Percentiles rank a stretch among this genome's conserved stretches.
Evolutionary conservation across 2,329 filamentous ascomycete species (phyloP).

Genomic region (Kalmusia sp.): DNA sequence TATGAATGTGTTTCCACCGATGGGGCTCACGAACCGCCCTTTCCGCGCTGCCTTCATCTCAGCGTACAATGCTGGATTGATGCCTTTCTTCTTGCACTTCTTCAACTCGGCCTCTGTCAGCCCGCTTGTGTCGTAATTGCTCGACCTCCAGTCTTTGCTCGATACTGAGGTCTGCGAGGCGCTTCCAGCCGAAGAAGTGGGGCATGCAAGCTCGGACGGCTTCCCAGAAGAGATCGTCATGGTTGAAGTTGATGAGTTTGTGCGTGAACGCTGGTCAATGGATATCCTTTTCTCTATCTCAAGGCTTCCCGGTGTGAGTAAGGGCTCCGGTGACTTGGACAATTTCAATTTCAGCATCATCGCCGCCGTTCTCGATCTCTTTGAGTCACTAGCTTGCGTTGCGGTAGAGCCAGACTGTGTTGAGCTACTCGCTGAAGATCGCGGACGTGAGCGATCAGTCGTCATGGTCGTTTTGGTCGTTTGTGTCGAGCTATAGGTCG

Average conservation of each 20-base stretch:
- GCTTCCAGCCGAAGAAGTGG: conserved; percentile 12
- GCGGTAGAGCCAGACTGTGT: not conserved
- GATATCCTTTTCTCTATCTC: conserved; percentile 42
- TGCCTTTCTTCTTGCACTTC: conserved; percentile 55
- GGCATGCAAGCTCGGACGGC: conserved; percentile 19
- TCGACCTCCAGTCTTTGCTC: conserved; percentile 48
- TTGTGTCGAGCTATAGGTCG: not conserved
- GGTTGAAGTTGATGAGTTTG: conserved; percentile 30
- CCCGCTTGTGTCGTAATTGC: conserved; percentile 47
- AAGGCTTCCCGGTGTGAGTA: conserved; percentile 22
- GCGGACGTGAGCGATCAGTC: not conserved
- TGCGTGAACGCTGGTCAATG: conserved; percentile 41
- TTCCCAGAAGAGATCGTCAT: conserved; percentile 28
- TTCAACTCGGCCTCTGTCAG: conserved; percentile 51
- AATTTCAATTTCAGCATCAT: conserved; percentile 24
- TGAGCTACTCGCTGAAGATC: not conserved
- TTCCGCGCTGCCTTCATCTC: conserved; percentile 56
- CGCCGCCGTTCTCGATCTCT: conserved; percentile 12
- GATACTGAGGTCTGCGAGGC: conserved; percentile 22
- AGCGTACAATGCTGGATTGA: conserved; percentile 54
- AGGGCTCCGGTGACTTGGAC: conserved; percentile 13
- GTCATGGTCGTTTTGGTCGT: too few relatives aligned
- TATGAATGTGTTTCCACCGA: conserved; percentile 44
- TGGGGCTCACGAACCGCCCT: conserved; percentile 46
- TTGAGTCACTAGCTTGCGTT: not conserved